Percentiles rank a stretch among this genome's conserved stretches.
Conservation (phyloP, 164 flowering plant species). For the Buxus sempervirens region DNA sequence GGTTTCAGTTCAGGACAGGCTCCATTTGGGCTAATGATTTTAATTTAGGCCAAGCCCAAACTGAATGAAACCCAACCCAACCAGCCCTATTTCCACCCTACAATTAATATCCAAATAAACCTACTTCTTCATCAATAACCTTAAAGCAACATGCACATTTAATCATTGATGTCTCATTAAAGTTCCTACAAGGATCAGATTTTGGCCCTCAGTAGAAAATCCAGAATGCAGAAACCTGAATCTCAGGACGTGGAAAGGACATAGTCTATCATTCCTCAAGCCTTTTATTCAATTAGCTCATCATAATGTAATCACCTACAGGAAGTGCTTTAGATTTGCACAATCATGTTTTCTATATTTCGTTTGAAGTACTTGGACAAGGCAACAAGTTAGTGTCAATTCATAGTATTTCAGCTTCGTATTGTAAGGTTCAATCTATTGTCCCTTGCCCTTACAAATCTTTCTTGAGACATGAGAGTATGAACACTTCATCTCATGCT, state of each 20-base stretch:
- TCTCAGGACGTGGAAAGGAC: neutral
- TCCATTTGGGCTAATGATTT: no score
- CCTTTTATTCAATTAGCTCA: neutral
- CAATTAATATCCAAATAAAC: no score
- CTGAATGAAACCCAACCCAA: no score
- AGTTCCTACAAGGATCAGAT: neutral
- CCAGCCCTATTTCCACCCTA: no score
- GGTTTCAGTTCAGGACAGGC: no score
- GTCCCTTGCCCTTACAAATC: neutral
- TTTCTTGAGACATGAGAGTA: constrained; percentile 15
- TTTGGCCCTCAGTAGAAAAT: neutral
- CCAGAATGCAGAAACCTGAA: neutral
- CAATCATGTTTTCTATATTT: neutral
- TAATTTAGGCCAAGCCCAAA: no score
- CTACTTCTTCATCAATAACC: no score
- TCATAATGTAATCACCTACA: neutral
- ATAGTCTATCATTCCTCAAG: neutral
- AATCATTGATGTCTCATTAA: no score
- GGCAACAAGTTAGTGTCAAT: neutral
- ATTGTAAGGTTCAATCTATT: neutral
- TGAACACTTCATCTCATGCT: neutral
- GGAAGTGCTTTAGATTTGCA: neutral
- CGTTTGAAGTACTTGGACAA: neutral
- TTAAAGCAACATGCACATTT: no score
- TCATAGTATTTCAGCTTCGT: constrained; percentile 15